Base-by-base conservation (phyloP, 352 stramenopile genomes). In the Globisporangium orthogonon region DNA sequence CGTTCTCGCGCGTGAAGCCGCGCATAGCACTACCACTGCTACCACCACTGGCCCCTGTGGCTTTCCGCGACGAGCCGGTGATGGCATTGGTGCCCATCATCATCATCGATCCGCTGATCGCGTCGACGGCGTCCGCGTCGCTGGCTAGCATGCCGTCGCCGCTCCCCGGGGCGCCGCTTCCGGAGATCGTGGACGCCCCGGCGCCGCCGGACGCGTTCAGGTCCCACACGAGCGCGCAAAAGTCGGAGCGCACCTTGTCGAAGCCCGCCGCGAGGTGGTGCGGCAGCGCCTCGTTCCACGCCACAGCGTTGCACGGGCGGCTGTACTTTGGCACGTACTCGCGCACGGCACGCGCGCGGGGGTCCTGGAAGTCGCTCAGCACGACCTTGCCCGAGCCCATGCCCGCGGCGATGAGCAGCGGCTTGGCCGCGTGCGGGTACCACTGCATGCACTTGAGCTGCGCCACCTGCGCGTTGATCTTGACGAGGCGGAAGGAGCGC, bases 391-490 rank as follows among this genome's bases (percentile, higher is more conserved):
- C 85, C 0, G 79, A 80, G 5, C 78, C 73, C 18, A 89, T 80
- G 15, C 85, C 85, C 0, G 85, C 76, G 15, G 82, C 79, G 54
- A 95, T 88, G 46, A 91, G 67, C 43, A 89, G 70, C 48, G 83
- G 73, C 58, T 91, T 87, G 61, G 65, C 48, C n/a, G 75, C 71
- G 53, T 91, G 84, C 46, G 85, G 85, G 58, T 91, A 75, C 85
- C 85, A 95, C 58, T 89, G 73, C 65, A 95, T 70, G 67, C 83
- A 91, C 63, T 91, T 91, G 58, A 92, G 71, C 63, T 93, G 85
- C 43, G 74, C 65, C 14, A 89, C 69, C 55, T 90, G 81, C 47
- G 78, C 63, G 54, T 87, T 84, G 61, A 92, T 90, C 52, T 90
- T 86, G 56, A 93, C 66, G 30, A 92, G 73, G 18, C 81, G 85